Evolutionary conservation across 1,284 basidiomycete species (phyloP).

Genomic region (Fomitopsis pinicola): DNA sequence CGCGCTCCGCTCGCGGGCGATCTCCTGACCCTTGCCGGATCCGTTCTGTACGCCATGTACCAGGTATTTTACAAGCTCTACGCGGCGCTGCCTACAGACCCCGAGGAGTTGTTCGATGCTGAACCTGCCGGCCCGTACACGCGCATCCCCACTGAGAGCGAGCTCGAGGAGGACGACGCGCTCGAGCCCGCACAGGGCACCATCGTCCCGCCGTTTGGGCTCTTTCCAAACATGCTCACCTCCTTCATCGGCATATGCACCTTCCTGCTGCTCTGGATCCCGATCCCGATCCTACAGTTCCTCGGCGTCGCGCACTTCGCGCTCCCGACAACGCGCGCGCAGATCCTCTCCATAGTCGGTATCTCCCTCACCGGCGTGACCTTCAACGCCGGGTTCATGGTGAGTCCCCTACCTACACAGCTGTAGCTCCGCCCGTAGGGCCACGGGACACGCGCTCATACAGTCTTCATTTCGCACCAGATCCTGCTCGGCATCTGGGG

Average conservation of each 20-base stretch:
- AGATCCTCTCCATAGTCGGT: constrained; percentile 48
- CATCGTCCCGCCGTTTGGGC: constrained; percentile 66
- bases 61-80: constrained; percentile 82
- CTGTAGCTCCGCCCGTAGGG: neutral
- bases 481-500: constrained; percentile 79
- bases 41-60: constrained; percentile 67
- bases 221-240: constrained; percentile 75
- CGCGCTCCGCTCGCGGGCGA: constrained; percentile 71
- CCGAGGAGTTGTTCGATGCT: constrained; percentile 31
- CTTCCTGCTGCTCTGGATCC: constrained; percentile 61
- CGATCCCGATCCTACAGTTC: constrained; percentile 65
- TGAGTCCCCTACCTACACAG: constrained; percentile 23
- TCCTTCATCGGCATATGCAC: constrained; percentile 67
- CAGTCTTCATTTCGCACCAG: constrained; percentile 32
- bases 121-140: constrained; percentile 39
- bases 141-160: constrained; percentile 31
- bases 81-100: constrained; percentile 58
- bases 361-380: constrained; percentile 64
- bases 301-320: constrained; percentile 54
- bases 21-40: constrained; percentile 65
- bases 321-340: constrained; percentile 44
- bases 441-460: constrained; percentile 2
- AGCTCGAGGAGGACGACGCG: constrained; percentile 10
- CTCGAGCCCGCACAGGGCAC: constrained; percentile 27
- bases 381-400: constrained; percentile 80